Base-by-base conservation (phyloP, 768 basidiomycete genomes). In the Tricholoma terreum region DNA sequence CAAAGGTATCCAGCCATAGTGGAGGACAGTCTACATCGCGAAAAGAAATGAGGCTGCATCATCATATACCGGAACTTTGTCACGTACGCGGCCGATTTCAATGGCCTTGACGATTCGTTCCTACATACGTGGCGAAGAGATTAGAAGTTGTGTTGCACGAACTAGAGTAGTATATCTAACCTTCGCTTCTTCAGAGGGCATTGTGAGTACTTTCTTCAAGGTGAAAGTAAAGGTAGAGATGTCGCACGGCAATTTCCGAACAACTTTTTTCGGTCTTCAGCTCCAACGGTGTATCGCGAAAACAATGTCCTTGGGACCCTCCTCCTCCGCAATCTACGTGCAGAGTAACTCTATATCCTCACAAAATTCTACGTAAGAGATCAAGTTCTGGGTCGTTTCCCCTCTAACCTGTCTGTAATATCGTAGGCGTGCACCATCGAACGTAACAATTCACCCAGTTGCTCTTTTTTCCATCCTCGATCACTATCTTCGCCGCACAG, bases 1-100 rank as follows among this genome's bases (percentile, higher is more conserved):
- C 69, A 95, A 76, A 31, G 96, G 96, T 67, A 98, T 94, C 93
- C 95, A 98, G 62, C 87, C 89, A 64, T 94, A 97, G 75, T 97
- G 94, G 53, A 97, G 69, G 65, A 94, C 81, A 58, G 90, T 93
- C 94, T 97, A 67, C 9, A 49, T 49, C 46, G 12, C 52, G 52
- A 30, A 45, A 50, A 50, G 60, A 54, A 58, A 57, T 40, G 46
- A 9, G 34, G 9, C 9, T 42, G 51, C 6, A 27, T 33, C 46
- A 55, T 40, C 55, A 52, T 21, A 31, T 48, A 40, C 36, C 42
- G 11, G 33, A 30, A 33, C 8, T 35, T 43, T 55, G 56, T 52
- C 59, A 80, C 84, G 62, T 79, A 94, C 92, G 60, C 90, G 87
- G 61, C 87, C 83, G 61, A 94, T 64, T 67, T 94, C 92, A 67